phyloP scores from a whole-genome alignment of 345 rosid species.

The Pugionium cornutum region DNA sequence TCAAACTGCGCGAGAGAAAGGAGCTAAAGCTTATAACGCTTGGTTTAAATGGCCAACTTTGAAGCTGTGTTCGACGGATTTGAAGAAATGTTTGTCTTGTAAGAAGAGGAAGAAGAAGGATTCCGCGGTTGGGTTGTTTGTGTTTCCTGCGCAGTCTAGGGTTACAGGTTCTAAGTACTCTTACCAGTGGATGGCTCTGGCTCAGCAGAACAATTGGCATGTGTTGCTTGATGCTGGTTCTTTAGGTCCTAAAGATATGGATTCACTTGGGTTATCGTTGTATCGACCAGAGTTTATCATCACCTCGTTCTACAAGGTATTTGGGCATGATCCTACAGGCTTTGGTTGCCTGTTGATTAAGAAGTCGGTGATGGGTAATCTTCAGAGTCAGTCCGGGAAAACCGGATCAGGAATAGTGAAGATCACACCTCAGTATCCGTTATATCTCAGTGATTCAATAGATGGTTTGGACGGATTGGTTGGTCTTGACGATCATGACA shows the following conservation, averaged over 20 bases:
- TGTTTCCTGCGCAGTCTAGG: slow-evolving; percentile 78
- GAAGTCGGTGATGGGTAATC: slow-evolving; percentile 73
- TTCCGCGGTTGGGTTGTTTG: slow-evolving; percentile 23
- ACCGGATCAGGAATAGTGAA: slow-evolving; percentile 73
- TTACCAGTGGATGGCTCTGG: slow-evolving; percentile 84
- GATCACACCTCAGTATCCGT: slow-evolving; percentile 63
- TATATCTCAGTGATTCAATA: slow-evolving; percentile 66
- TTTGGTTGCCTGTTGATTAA: slow-evolving; percentile 61
- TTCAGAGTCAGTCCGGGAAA: slow-evolving; percentile 60
- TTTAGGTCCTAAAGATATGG: slow-evolving; percentile 48
- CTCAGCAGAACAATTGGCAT: slow-evolving; percentile 28
- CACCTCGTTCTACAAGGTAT: slow-evolving; percentile 68
- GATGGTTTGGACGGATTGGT: slow-evolving; percentile 60
- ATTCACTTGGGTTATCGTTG: slow-evolving; percentile 52
- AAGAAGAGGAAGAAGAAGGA: slow-evolving; percentile 66
- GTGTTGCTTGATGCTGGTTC: slow-evolving; percentile 76
- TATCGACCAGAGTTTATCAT: slow-evolving; percentile 70
- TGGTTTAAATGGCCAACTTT: no score
- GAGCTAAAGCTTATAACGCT: no score
- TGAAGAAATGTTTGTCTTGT: no score
- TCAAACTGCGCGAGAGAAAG: no score
- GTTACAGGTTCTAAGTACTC: slow-evolving; percentile 80
- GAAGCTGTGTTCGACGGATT: no score
- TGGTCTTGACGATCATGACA: slow-evolving; percentile 44
- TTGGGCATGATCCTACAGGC: slow-evolving; percentile 48